A percentile compares a stretch with the other conserved stretches of the same genome.
Conservation (phyloP, 2,329 filamentous ascomycete species). For the Fusarium sp. region DNA sequence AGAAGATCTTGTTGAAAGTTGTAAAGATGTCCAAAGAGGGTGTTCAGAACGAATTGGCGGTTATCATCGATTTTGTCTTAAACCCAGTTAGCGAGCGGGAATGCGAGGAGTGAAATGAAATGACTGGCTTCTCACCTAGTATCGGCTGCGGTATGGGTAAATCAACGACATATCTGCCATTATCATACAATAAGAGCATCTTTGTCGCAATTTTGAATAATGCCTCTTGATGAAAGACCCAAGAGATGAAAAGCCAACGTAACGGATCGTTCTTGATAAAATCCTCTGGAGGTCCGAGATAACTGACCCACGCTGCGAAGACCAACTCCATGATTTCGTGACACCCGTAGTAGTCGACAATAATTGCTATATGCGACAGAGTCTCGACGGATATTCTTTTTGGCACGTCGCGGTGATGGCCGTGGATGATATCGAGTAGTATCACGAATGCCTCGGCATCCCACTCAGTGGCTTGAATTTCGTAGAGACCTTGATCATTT, state of each 20-base stretch:
- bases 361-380: conserved; percentile 46
- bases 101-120: rapidly evolving
- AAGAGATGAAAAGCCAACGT: conserved; percentile 27
- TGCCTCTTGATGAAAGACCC: conserved; percentile 17
- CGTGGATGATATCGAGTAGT: conserved; percentile 50
- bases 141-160: conserved; percentile 30
- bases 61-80: conserved; percentile 22
- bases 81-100: rapidly evolving
- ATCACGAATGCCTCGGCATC: conserved; percentile 48
- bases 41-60: conserved; percentile 17
- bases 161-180: conserved; percentile 16
- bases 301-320: conserved; percentile 17
- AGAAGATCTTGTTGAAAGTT: conserved; percentile 25
- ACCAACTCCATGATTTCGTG: conserved; percentile 45
- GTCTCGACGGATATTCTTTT: conserved; percentile 38
- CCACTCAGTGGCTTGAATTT: conserved; percentile 41
- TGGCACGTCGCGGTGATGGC: conserved; percentile 44
- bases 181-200: conserved; percentile 10
- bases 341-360: conserved; percentile 52
- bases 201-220: conserved; percentile 8
- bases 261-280: conserved; percentile 14
- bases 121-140: conserved; percentile 10
- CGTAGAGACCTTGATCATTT: conserved; percentile 15
- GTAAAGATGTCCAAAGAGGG: conserved; percentile 24
- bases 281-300: conserved; percentile 6